phyloP scores from a whole-genome alignment of 2,329 filamentous ascomycete species.

The Cladorrhinum sp. region DNA sequence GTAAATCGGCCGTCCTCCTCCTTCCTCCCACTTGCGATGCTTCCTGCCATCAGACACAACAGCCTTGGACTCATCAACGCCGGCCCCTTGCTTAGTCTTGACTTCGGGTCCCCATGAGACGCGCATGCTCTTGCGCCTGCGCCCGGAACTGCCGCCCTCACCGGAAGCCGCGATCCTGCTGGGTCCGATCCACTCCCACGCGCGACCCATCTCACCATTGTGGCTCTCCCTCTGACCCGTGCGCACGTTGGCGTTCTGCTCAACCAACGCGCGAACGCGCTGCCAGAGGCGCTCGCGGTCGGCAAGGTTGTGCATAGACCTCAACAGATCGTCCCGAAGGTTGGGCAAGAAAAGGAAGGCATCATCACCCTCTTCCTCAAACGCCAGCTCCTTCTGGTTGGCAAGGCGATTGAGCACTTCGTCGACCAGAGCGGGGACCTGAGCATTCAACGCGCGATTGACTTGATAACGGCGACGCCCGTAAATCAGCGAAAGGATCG shows the following conservation, averaged over 20 bases:
- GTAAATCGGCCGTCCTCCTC: slow-evolving; percentile 29
- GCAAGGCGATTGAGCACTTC: slow-evolving; percentile 81
- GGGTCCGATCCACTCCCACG: slow-evolving; percentile 69
- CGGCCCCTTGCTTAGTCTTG: slow-evolving; percentile 34
- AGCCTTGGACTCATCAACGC: slow-evolving; percentile 24
- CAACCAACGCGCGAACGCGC: slow-evolving; percentile 77
- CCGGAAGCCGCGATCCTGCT: slow-evolving; percentile 40
- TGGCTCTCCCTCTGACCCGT: slow-evolving; percentile 66
- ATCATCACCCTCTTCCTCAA: slow-evolving; percentile 67
- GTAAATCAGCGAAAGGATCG: slow-evolving; percentile 56
- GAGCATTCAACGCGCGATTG: slow-evolving; percentile 62
- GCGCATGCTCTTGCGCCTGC: slow-evolving; percentile 51
- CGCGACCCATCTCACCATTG: slow-evolving; percentile 62
- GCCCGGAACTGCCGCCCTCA: slow-evolving; percentile 32
- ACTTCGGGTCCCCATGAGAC: slow-evolving; percentile 45
- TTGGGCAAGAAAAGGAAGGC: slow-evolving; percentile 84
- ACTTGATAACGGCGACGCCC: slow-evolving; percentile 60
- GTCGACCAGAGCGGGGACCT: slow-evolving; percentile 79
- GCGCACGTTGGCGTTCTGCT: slow-evolving; percentile 89
- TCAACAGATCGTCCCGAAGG: slow-evolving; percentile 83
- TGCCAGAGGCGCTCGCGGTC: slow-evolving; percentile 82
- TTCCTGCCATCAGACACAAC: slow-evolving; percentile 25
- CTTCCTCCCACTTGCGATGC: slow-evolving; percentile 41
- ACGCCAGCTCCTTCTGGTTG: slow-evolving; percentile 78
- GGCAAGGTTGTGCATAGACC: slow-evolving; percentile 72